Evolutionary conservation across 495 filamentous ascomycete species (phyloP).

Genomic region (Annulohypoxylon nitens): DNA sequence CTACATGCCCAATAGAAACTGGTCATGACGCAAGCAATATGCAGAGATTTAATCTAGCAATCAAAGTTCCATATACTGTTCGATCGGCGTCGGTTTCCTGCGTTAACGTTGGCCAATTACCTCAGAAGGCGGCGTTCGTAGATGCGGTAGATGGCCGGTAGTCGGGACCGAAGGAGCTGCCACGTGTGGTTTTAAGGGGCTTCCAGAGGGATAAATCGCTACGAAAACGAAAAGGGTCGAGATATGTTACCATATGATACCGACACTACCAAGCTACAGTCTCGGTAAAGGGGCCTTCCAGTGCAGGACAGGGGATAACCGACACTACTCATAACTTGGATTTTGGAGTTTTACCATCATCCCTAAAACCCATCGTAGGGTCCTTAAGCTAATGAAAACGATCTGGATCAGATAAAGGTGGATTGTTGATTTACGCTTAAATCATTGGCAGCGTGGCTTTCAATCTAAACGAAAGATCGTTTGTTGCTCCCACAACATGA

Average conservation of each 20-base stretch:
- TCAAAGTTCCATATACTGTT: conserved; percentile 21
- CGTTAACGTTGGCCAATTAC: background rate
- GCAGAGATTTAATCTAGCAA: conserved; percentile 1
- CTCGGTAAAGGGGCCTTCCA: conserved; percentile 1
- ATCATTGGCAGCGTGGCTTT: conserved; percentile 26
- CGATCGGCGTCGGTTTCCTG: conserved; percentile 18
- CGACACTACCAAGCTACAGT: background rate
- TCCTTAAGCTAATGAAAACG: background rate
- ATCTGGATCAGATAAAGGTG: background rate
- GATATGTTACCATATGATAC: conserved; percentile 7
- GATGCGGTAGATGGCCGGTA: conserved; percentile 14
- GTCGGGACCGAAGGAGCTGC: conserved; percentile 34
- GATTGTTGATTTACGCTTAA: conserved; percentile 1
- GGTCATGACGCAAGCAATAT: conserved; percentile 5
- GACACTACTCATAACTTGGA: background rate
- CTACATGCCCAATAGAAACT: background rate
- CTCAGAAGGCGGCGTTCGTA: background rate
- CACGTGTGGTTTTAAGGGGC: conserved; percentile 32
- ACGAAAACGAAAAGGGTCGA: conserved; percentile 8
- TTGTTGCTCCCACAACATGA: conserved; percentile 16
- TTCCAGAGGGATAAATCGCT: conserved; percentile 2
- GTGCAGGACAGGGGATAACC: background rate
- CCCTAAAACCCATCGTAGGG: background rate
- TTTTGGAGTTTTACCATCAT: background rate
- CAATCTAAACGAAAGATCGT: conserved; percentile 14